Conservation (phyloP, 148 eudicot species). For the Mesembryanthemum crystallinum region DNA sequence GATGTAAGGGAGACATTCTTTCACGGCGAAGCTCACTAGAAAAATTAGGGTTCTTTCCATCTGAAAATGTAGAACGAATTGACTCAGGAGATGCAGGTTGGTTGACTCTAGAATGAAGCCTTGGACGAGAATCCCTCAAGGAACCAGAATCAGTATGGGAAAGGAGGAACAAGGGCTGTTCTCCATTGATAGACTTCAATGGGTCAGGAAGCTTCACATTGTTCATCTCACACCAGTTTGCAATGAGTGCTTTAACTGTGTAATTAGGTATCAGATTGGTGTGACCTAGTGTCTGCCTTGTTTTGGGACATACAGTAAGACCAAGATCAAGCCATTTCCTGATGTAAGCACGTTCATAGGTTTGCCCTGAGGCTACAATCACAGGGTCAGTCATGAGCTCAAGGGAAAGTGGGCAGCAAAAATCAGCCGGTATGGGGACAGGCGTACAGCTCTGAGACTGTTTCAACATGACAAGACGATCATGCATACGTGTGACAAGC, state of each 20-base stretch:
- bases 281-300: slow-evolving; percentile 78
- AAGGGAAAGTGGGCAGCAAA: slow-evolving; percentile 93
- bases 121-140: slow-evolving; percentile 28
- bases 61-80: slow-evolving; percentile 33
- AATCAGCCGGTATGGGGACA: slow-evolving; percentile 78
- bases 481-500: slow-evolving; percentile 77
- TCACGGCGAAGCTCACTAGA: slow-evolving; percentile 43
- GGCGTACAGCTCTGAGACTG: slow-evolving; percentile 71
- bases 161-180: slow-evolving; percentile 44
- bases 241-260: slow-evolving; percentile 93
- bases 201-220: slow-evolving; percentile 88
- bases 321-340: slow-evolving; percentile 94
- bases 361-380: slow-evolving; percentile 93
- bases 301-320: slow-evolving; percentile 92
- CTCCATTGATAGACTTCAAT: slow-evolving; percentile 45
- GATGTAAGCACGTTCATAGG: slow-evolving; percentile 85
- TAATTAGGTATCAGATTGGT: slow-evolving; percentile 90
- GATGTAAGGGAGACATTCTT: slow-evolving; percentile 50
- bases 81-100: slow-evolving; percentile 48
- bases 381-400: slow-evolving; percentile 98
- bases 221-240: slow-evolving; percentile 87
- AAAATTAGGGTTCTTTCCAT: slow-evolving; percentile 32
- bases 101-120: slow-evolving; percentile 44
- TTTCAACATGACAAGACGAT: slow-evolving; percentile 62
- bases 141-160: slow-evolving; percentile 40